A percentile compares a stretch with the other conserved stretches of the same genome.
These are phyloP conservation scores for Pittosporum tobira DNA, from an alignment of 129 eudicot species.

Conservation along the genomic window DNA sequence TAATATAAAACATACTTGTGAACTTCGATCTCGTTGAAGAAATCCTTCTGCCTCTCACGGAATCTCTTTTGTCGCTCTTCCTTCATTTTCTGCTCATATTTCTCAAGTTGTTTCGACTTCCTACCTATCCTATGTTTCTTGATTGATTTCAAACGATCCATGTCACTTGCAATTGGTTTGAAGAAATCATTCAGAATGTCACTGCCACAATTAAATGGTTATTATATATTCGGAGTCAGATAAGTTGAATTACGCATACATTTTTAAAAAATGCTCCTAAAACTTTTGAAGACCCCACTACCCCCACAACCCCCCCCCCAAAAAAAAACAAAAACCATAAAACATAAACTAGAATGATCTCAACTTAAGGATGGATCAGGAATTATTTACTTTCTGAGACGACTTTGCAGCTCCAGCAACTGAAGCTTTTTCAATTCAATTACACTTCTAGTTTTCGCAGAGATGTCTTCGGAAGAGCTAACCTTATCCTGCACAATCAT, in stretches of 20 bases:
- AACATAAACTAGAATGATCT: background rate
- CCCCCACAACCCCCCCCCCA: too few species aligned
- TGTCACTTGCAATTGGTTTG: conserved; percentile 62
- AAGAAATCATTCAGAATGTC: conserved; percentile 76
- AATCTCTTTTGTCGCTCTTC: conserved; percentile 95
- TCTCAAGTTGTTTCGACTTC: conserved; percentile 83
- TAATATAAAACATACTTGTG: conserved; percentile 46
- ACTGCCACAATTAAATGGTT: conserved; percentile 42
- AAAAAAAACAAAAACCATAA: conserved; percentile 5
- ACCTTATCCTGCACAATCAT: conserved; percentile 62
- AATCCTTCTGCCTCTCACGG: conserved; percentile 92
- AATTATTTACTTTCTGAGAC: conserved; percentile 62
- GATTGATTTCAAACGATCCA: conserved; percentile 76
- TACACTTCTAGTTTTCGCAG: conserved; percentile 92
- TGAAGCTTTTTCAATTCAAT: conserved; percentile 90
- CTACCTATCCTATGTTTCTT: conserved; percentile 93
- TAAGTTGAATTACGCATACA: too few species aligned
- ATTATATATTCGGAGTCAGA: too few species aligned
- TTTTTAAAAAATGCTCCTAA: background rate
- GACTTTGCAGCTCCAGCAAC: conserved; percentile 77
- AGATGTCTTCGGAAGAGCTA: conserved; percentile 87
- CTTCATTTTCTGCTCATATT: conserved; percentile 91
- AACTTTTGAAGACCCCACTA: background rate
- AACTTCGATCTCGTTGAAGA: conserved; percentile 82
- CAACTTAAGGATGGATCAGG: background rate